These are phyloP conservation scores for Xylaria sp. DNA, from an alignment of 2,329 filamentous ascomycete species.

Conservation along the genomic window DNA sequence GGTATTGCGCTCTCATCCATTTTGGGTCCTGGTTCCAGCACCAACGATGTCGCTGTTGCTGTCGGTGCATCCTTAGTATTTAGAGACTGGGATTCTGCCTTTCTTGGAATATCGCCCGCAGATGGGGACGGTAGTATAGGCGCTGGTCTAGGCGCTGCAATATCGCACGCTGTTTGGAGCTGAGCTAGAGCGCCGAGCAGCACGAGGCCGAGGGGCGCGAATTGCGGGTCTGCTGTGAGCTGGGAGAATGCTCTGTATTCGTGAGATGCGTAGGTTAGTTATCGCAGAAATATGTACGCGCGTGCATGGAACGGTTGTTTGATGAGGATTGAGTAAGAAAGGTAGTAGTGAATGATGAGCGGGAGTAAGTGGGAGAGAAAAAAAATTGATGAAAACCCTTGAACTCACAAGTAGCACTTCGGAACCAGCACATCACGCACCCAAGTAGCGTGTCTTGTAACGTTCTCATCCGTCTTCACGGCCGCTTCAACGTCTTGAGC, in stretches of 20 bases:
- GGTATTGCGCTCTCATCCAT: not conserved
- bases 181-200: slow-evolving; percentile 73
- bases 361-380: not conserved
- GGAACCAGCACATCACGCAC: slow-evolving; percentile 55
- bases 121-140: not conserved
- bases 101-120: not conserved
- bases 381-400: not conserved
- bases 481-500: slow-evolving; percentile 15
- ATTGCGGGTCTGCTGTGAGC: slow-evolving; percentile 77
- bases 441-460: slow-evolving; percentile 51
- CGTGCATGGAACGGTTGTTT: not conserved
- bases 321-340: not conserved
- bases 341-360: not conserved
- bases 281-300: not conserved
- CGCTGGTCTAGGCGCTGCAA: slow-evolving; percentile 37
- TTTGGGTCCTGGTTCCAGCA: not conserved
- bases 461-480: slow-evolving; percentile 27
- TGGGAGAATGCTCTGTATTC: slow-evolving; percentile 70
- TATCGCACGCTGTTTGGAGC: slow-evolving; percentile 60
- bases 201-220: slow-evolving; percentile 76
- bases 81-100: not conserved
- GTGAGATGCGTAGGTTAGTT: slow-evolving; percentile 5
- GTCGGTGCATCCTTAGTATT: not conserved
- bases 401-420: slow-evolving; percentile 58
- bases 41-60: not conserved